Evolutionary conservation across 1,139 yeast genomes (phyloP).

Genomic region (Yamadazyma sp.): DNA sequence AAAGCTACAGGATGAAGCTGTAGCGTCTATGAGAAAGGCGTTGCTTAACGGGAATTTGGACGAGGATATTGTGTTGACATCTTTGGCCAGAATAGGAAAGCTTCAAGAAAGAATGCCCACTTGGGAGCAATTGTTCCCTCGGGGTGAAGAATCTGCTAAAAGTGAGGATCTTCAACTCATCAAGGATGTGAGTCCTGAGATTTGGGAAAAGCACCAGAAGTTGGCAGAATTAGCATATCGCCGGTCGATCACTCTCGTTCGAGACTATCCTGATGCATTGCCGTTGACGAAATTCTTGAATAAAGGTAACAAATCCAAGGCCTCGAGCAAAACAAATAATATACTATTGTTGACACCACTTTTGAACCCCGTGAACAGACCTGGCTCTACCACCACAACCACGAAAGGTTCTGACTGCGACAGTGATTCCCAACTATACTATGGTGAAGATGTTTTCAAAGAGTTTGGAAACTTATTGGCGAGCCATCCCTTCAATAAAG

Average conservation of each 20-base stretch:
- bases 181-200: constrained; percentile 27
- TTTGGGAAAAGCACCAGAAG: constrained; percentile 45
- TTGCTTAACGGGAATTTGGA: constrained; percentile 53
- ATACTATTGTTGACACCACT: constrained; percentile 56
- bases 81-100: constrained; percentile 44
- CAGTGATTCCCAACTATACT: constrained; percentile 27
- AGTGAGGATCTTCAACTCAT: constrained; percentile 24
- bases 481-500: constrained; percentile 28
- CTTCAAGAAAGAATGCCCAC: constrained; percentile 44
- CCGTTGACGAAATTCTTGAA: constrained; percentile 46
- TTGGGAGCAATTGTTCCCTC: constrained; percentile 51
- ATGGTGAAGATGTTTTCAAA: constrained; percentile 61
- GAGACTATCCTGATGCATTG: constrained; percentile 54
- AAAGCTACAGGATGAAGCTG: constrained; percentile 59
- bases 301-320: constrained; percentile 16
- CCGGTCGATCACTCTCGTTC: constrained; percentile 53
- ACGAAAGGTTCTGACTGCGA: constrained; percentile 2
- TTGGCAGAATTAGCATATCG: constrained; percentile 51
- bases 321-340: constrained; percentile 23
- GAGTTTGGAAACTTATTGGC: constrained; percentile 46
- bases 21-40: constrained; percentile 55
- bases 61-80: constrained; percentile 38
- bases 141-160: constrained; percentile 32
- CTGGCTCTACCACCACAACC: neutral
- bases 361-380: constrained; percentile 44